Conservation (phyloP, 140 eudicot species). For the Stevia rebaudiana region DNA sequence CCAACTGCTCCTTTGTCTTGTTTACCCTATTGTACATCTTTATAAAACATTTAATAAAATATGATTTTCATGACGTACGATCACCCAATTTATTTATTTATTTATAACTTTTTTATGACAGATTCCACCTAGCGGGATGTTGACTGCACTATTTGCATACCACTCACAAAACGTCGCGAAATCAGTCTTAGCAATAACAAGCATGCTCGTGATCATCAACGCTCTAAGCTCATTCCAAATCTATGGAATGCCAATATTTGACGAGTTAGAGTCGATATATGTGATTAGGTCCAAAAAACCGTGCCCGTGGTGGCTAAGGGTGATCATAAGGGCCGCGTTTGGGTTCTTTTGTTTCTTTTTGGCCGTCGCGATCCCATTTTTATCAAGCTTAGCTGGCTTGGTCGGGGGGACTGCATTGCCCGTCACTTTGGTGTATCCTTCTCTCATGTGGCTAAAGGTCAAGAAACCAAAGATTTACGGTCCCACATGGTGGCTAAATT, state of each 20-base stretch:
- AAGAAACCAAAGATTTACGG: constrained; percentile 55
- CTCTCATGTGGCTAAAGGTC: constrained; percentile 77
- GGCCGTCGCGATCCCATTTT: constrained; percentile 68
- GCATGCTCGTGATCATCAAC: constrained; percentile 49
- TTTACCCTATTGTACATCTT: background rate
- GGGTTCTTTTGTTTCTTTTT: constrained; percentile 57
- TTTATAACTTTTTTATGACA: background rate
- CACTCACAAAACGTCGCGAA: constrained; percentile 45
- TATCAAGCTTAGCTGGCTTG: constrained; percentile 63
- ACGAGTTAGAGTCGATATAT: constrained; percentile 52
- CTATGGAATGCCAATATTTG: constrained; percentile 70
- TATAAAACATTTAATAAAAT: background rate
- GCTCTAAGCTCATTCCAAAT: constrained; percentile 66
- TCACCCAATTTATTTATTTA: background rate
- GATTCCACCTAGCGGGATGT: constrained; percentile 53
- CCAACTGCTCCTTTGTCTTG: background rate
- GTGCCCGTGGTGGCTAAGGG: constrained; percentile 64
- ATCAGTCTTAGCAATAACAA: constrained; percentile 25
- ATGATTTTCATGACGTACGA: background rate
- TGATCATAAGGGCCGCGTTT: constrained; percentile 38
- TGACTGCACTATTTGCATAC: constrained; percentile 35
- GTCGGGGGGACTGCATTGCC: constrained; percentile 72
- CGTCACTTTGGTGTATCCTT: constrained; percentile 71
- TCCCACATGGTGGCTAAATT: constrained; percentile 59
- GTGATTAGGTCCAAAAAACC: constrained; percentile 46